These are phyloP conservation scores for Chalciporus chontae DNA, from an alignment of 768 basidiomycete genomes.

Conservation along the genomic window DNA sequence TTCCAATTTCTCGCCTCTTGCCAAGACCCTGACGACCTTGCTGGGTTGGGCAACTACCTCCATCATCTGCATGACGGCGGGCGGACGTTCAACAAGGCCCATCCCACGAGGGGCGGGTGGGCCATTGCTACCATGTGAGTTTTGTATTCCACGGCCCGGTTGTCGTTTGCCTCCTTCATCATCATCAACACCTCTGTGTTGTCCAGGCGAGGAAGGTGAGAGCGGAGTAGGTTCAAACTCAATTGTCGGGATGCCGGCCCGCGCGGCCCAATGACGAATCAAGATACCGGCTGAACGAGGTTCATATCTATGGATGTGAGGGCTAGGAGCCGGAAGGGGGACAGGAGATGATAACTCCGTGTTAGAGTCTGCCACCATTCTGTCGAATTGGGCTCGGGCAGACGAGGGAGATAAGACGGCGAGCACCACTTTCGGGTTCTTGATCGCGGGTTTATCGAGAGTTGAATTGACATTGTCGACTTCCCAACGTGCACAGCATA, in stretches of 20 bases:
- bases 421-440: conserved; percentile 52
- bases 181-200: conserved; percentile 24
- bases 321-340: conserved; percentile 59
- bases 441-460: conserved; percentile 15
- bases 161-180: conserved; percentile 34
- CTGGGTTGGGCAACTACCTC: conserved; percentile 69
- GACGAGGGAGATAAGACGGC: conserved; percentile 47
- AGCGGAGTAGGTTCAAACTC: conserved; percentile 41
- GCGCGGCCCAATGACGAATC: conserved; percentile 64
- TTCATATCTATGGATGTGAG: conserved; percentile 56
- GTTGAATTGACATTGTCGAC: conserved; percentile 46
- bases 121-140: conserved; percentile 19
- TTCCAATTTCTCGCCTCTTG: conserved; percentile 82
- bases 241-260: conserved; percentile 55
- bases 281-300: conserved; percentile 61
- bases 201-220: conserved; percentile 13
- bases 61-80: conserved; percentile 81
- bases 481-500: conserved; percentile 82
- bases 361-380: conserved; percentile 11
- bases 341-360: conserved; percentile 47
- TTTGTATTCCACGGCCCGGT: conserved; percentile 27
- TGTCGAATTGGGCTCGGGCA: conserved; percentile 26
- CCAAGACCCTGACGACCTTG: conserved; percentile 74
- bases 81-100: conserved; percentile 70
- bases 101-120: conserved; percentile 23